These are phyloP conservation scores for California macrophylla DNA, from an alignment of 441 rosid species.

Conservation along the genomic window DNA sequence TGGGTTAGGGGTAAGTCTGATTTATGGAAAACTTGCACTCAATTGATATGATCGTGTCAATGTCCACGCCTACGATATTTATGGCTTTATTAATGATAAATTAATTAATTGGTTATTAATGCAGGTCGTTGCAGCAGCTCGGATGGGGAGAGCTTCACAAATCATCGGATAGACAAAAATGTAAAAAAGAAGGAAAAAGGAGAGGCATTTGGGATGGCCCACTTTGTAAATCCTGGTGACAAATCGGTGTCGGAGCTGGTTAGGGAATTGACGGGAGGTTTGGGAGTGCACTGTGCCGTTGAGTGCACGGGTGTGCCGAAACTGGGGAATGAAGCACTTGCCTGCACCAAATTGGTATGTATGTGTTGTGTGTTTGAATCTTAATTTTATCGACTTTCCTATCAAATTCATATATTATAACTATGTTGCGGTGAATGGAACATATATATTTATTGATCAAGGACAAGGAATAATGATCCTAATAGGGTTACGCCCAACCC, in stretches of 20 bases:
- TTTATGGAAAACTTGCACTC: no score
- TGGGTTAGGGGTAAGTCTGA: slow-evolving; percentile 49
- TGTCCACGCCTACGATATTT: no score
- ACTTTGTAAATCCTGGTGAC: slow-evolving; percentile 33
- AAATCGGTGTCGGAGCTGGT: slow-evolving; percentile 27
- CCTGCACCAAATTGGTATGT: slow-evolving; percentile 30
- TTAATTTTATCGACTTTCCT: no score
- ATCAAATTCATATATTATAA: no score
- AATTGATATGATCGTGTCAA: no score
- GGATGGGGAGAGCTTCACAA: slow-evolving; percentile 28
- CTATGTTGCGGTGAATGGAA: no score
- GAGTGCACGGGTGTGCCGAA: slow-evolving; percentile 29
- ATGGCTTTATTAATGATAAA: no score
- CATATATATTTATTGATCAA: no score
- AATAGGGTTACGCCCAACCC: neutral
- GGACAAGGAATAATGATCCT: slow-evolving; percentile 20
- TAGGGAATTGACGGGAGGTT: slow-evolving; percentile 27
- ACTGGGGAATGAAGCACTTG: slow-evolving; percentile 26
- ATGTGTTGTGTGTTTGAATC: no score
- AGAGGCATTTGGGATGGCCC: slow-evolving; percentile 35
- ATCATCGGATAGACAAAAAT: slow-evolving; percentile 46
- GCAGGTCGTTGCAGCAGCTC: slow-evolving; percentile 34
- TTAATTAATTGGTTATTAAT: slow-evolving; percentile 9
- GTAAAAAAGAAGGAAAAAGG: slow-evolving; percentile 28
- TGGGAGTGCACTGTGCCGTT: slow-evolving; percentile 37